phyloP scores from a whole-genome alignment of 805 yeast genomes.

The Gaillardinia entomophila region DNA sequence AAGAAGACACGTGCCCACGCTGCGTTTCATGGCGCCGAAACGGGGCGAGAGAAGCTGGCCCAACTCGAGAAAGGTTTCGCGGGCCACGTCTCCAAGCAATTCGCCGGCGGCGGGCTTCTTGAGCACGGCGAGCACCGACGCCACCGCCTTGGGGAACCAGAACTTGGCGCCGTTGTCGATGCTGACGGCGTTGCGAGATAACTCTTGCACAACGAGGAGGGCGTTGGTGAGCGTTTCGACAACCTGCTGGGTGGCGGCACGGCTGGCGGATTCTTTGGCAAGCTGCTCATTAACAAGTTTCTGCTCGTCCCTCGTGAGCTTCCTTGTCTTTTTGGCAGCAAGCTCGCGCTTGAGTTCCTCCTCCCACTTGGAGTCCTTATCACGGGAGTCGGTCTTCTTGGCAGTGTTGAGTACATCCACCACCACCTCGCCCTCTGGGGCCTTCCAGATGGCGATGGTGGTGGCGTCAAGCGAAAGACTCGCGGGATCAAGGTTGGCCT shows the following conservation, averaged over 20 bases:
- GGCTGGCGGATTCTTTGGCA: slow-evolving; percentile 51
- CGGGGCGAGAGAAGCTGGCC: slow-evolving; percentile 49
- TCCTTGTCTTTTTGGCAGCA: slow-evolving; percentile 52
- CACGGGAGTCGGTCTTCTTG: slow-evolving; percentile 34
- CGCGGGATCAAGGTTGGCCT: slow-evolving; percentile 33
- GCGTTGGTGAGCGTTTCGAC: slow-evolving; percentile 42
- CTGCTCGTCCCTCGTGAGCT: slow-evolving; percentile 75
- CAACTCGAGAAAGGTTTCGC: slow-evolving; percentile 48
- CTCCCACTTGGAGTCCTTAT: slow-evolving; percentile 87
- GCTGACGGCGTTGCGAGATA: slow-evolving; percentile 43
- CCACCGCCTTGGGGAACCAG: slow-evolving; percentile 73
- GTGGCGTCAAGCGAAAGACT: slow-evolving; percentile 39
- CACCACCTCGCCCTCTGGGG: slow-evolving; percentile 65
- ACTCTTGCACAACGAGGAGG: slow-evolving; percentile 44
- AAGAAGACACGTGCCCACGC: slow-evolving; percentile 66
- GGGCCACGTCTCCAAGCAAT: slow-evolving; percentile 40
- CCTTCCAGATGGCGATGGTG: slow-evolving; percentile 60
- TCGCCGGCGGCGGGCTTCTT: slow-evolving; percentile 22
- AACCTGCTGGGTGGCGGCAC: slow-evolving; percentile 38
- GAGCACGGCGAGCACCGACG: slow-evolving; percentile 41
- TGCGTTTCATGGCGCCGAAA: slow-evolving; percentile 43
- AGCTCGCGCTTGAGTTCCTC: slow-evolving; percentile 72
- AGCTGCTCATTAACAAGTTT: slow-evolving; percentile 56
- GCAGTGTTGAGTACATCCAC: slow-evolving; percentile 50
- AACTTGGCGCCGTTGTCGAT: slow-evolving; percentile 58